phyloP scores from a whole-genome alignment of 75 land plant species.

The Sequoia sempervirens region DNA sequence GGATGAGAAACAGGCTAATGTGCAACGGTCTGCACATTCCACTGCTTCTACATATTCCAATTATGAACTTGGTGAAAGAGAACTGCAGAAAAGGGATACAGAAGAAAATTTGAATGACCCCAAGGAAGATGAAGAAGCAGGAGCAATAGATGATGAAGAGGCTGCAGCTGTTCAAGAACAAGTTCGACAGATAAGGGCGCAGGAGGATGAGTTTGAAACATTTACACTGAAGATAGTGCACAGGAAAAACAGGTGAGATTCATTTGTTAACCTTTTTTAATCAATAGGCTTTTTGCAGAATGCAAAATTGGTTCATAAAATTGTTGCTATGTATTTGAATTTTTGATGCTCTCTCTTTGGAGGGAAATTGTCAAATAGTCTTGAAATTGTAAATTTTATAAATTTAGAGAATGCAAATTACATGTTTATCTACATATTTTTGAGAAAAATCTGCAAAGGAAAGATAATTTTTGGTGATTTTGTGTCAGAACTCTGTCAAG shows the following conservation, averaged over 20 bases:
- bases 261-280: not conserved
- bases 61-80: constrained; percentile 48
- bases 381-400: not conserved
- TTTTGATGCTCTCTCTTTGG: not conserved
- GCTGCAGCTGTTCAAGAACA: constrained; percentile 91
- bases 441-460: not conserved
- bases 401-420: not conserved
- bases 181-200: constrained; percentile 74
- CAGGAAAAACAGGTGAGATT: constrained; percentile 81
- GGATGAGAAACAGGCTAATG: constrained; percentile 44
- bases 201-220: constrained; percentile 94
- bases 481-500: not conserved
- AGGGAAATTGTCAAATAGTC: not conserved
- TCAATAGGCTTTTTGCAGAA: not conserved
- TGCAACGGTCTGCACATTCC: constrained; percentile 43
- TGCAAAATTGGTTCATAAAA: not conserved
- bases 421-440: not conserved
- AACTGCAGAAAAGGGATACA: constrained; percentile 21
- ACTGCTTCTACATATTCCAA: constrained; percentile 50
- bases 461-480: not conserved
- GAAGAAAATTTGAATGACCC: constrained; percentile 22
- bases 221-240: constrained; percentile 88
- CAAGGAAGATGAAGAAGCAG: constrained; percentile 62
- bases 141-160: constrained; percentile 80
- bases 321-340: constrained; percentile 2